Conservation (phyloP, 352 stramenopile genomes). For the Pythium utonaiense region DNA sequence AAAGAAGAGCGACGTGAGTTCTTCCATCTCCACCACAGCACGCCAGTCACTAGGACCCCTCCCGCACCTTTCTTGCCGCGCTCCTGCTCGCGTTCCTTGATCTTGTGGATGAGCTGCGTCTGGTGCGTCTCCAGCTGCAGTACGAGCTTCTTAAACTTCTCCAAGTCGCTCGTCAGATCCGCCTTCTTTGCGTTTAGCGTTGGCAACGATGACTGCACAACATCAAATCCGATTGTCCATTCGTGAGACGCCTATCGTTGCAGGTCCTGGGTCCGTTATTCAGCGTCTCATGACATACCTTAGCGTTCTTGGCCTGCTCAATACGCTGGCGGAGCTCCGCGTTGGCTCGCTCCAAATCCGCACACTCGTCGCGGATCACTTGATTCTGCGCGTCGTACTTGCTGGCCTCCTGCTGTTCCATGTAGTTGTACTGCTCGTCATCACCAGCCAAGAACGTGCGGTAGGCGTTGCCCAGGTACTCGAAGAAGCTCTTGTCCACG, state of each 20-base stretch:
- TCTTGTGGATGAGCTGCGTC: constrained; percentile 77
- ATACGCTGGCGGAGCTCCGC: constrained; percentile 64
- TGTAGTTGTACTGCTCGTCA: constrained; percentile 83
- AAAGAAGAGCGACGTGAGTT: too few species aligned
- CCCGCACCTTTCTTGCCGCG: constrained; percentile 75
- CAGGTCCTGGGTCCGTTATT: not conserved
- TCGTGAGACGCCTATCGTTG: not conserved
- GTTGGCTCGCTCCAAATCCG: constrained; percentile 45
- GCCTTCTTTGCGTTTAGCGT: constrained; percentile 80
- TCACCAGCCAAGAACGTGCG: constrained; percentile 92
- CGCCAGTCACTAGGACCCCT: constrained; percentile 21
- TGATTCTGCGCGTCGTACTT: constrained; percentile 59
- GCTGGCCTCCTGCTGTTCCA: constrained; percentile 78
- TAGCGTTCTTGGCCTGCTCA: constrained; percentile 62
- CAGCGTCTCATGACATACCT: constrained; percentile 28
- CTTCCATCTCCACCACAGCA: not conserved
- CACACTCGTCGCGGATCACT: constrained; percentile 43
- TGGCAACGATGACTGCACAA: constrained; percentile 52
- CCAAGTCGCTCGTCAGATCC: constrained; percentile 85
- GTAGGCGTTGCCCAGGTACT: constrained; percentile 93
- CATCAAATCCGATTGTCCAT: not conserved
- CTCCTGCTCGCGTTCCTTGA: constrained; percentile 76
- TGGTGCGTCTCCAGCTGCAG: constrained; percentile 77
- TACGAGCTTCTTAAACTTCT: constrained; percentile 92
- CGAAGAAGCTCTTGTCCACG: constrained; percentile 91